phyloP scores from a whole-genome alignment of 805 yeast species.

The Saccharomycopsis sp. region DNA sequence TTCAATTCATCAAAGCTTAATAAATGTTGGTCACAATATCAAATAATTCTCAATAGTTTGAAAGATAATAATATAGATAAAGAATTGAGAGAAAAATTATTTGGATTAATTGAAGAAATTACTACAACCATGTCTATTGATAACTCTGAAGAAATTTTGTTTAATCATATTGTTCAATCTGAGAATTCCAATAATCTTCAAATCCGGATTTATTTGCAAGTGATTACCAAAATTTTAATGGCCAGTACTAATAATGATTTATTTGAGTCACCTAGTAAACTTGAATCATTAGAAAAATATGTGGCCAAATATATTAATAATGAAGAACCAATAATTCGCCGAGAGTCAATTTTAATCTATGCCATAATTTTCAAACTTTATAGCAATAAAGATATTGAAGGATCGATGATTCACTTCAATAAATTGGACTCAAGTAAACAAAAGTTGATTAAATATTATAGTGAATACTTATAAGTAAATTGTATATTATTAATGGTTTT shows the following conservation, averaged over 20 bases:
- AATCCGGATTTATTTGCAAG: background rate
- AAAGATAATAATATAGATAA: background rate
- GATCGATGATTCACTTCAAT: no score
- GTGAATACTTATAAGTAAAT: background rate
- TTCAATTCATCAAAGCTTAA: slow-evolving; percentile 1
- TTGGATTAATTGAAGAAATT: slow-evolving; percentile 3
- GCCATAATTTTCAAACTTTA: slow-evolving; percentile 4
- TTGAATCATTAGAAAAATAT: background rate
- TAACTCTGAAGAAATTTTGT: slow-evolving; percentile 1
- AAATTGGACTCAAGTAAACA: no score
- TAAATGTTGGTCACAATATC: slow-evolving; percentile 5
- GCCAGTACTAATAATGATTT: background rate
- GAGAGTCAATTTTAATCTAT: slow-evolving; percentile 5
- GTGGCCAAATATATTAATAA: background rate
- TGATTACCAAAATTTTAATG: background rate
- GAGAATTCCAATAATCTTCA: background rate
- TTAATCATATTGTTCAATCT: background rate
- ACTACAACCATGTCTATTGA: no score
- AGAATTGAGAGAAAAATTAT: background rate
- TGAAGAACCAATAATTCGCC: slow-evolving; percentile 8
- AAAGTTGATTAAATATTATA: slow-evolving; percentile 3
- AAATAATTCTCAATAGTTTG: slow-evolving; percentile 1
- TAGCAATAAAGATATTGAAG: no score
- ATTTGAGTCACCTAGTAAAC: background rate
- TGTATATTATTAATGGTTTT: background rate